These are phyloP conservation scores for Suillus plorans DNA, from an alignment of 768 basidiomycete genomes.

Conservation along the genomic window DNA sequence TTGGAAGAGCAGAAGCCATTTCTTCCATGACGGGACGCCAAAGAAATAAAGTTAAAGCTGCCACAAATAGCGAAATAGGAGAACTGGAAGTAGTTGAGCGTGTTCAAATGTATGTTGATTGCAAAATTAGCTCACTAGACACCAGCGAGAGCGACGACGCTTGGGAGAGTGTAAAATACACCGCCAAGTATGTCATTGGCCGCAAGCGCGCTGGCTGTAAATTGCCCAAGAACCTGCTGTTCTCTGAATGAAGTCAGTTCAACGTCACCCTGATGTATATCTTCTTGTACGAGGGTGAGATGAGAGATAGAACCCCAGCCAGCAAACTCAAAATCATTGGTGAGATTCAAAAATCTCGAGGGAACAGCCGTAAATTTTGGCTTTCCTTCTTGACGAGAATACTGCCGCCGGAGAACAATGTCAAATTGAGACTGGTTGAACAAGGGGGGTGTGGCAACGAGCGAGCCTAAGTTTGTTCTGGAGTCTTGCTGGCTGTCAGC, in stretches of 20 bases:
- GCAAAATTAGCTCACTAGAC: slow-evolving; percentile 52
- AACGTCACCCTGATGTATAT: slow-evolving; percentile 36
- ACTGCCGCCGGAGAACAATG: slow-evolving; percentile 60
- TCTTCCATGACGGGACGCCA: slow-evolving; percentile 80
- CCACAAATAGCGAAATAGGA: slow-evolving; percentile 65
- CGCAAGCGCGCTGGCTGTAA: slow-evolving; percentile 63
- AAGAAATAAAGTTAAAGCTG: slow-evolving; percentile 60
- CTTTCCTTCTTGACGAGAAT: slow-evolving; percentile 44
- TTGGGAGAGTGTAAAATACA: slow-evolving; percentile 69
- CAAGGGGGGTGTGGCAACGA: slow-evolving; percentile 33
- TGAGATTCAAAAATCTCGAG: slow-evolving; percentile 61
- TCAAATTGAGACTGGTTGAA: slow-evolving; percentile 52
- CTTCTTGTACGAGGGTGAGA: slow-evolving; percentile 45
- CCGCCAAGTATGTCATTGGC: slow-evolving; percentile 69
- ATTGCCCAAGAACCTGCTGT: slow-evolving; percentile 56
- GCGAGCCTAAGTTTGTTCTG: not conserved
- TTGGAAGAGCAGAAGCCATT: slow-evolving; percentile 64
- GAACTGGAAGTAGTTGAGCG: slow-evolving; percentile 40
- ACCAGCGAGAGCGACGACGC: slow-evolving; percentile 56
- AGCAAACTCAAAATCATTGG: slow-evolving; percentile 68
- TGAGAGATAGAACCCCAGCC: slow-evolving; percentile 62
- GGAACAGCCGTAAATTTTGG: slow-evolving; percentile 41
- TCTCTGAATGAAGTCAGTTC: slow-evolving; percentile 29
- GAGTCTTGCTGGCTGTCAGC: not conserved
- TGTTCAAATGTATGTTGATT: not conserved